phyloP scores from a whole-genome alignment of 106 monocot species.

The Phalaenopsis aphrodite region DNA sequence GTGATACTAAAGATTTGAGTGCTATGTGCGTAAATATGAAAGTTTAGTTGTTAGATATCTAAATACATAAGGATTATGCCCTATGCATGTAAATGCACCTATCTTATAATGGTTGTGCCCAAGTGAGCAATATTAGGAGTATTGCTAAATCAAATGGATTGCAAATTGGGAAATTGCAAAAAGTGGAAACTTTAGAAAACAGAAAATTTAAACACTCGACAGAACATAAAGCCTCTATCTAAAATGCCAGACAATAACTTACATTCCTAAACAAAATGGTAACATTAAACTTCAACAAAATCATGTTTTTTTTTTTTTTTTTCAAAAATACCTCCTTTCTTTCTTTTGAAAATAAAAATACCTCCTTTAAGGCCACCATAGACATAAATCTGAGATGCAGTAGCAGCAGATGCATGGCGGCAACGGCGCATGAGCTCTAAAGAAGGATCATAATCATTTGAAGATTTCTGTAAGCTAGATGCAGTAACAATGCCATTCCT shows the following conservation, averaged over 20 bases:
- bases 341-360: slow-evolving; percentile 12
- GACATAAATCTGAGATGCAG: slow-evolving; percentile 61
- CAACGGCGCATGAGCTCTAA: slow-evolving; percentile 84
- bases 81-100: no score
- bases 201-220: not conserved
- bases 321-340: no score
- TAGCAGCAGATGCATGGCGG: slow-evolving; percentile 84
- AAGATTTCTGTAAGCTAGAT: slow-evolving; percentile 42
- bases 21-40: no score
- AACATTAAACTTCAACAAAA: not conserved
- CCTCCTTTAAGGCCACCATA: slow-evolving; percentile 96
- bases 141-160: no score
- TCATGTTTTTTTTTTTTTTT: not conserved
- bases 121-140: no score
- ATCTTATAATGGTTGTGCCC: no score
- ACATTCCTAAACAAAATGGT: not conserved
- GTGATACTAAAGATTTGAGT: no score
- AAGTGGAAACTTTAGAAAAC: no score
- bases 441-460: slow-evolving; percentile 50
- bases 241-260: not conserved
- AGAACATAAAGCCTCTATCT: not conserved
- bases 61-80: no score
- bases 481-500: slow-evolving; percentile 79
- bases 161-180: no score
- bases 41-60: no score